phyloP scores from a whole-genome alignment of 2,329 filamentous ascomycete genomes.

The Apiospora marii region DNA sequence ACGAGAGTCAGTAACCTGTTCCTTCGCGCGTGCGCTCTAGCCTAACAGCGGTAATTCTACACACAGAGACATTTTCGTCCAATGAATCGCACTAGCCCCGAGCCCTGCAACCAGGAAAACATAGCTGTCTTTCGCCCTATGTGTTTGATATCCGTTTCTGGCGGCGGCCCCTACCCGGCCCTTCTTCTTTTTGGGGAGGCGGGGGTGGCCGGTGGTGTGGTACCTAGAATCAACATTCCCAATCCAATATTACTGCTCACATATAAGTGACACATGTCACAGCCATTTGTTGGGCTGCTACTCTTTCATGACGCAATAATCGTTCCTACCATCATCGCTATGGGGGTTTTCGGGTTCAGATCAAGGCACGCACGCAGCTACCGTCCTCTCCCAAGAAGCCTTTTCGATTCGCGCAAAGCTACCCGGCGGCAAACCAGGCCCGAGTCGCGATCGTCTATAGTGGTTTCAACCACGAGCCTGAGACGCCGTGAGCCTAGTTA shows the following conservation, averaged over 20 bases:
- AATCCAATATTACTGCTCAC: background rate
- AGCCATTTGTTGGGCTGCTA: background rate
- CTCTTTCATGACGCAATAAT: background rate
- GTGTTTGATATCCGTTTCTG: background rate
- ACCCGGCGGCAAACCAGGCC: background rate
- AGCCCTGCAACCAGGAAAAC: background rate
- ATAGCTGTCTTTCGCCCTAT: background rate
- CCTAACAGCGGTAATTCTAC: background rate
- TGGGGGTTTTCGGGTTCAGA: background rate
- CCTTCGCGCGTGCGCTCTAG: background rate
- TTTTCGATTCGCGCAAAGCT: background rate
- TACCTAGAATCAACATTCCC: background rate
- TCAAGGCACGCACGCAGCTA: background rate
- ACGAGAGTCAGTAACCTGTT: background rate
- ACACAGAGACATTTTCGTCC: background rate
- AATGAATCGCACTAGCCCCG: background rate
- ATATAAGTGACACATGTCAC: background rate
- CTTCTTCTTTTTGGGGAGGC: background rate
- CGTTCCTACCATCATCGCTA: background rate
- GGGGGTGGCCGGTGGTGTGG: background rate
- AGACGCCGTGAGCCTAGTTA: background rate
- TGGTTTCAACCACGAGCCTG: conserved; percentile 4
- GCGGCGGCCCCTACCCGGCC: background rate
- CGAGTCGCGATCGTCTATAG: background rate
- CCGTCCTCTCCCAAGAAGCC: background rate